Percentiles rank a stretch among this genome's conserved stretches.
These are phyloP conservation scores for Plasmodium gaboni DNA, from an alignment of 169 alveolate species.

Conservation along the genomic window DNA sequence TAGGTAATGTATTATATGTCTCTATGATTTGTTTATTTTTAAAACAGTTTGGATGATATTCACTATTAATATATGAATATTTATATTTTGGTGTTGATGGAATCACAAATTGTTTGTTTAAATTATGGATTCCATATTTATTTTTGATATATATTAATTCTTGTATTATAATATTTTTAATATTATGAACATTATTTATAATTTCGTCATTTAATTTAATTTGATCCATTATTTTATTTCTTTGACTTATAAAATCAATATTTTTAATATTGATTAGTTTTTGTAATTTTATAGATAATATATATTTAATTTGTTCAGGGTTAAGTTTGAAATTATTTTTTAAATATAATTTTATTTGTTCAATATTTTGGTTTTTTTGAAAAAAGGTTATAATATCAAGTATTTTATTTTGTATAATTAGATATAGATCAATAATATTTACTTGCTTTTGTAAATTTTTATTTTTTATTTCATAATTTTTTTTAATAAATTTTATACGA, in stretches of 20 bases:
- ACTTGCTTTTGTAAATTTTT: slow-evolving; percentile 34
- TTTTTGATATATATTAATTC: slow-evolving; percentile 59
- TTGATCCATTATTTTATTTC: slow-evolving; percentile 19
- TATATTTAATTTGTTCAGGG: slow-evolving; percentile 77
- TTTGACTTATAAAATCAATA: slow-evolving; percentile 64
- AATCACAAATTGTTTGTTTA: neutral
- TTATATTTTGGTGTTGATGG: slow-evolving; percentile 33
- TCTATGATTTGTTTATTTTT: neutral
- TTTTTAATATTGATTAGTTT: slow-evolving; percentile 77
- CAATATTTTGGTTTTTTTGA: slow-evolving; percentile 32
- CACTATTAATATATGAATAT: slow-evolving; percentile 34
- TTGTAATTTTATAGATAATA: slow-evolving; percentile 77
- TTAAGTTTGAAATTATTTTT: slow-evolving; percentile 72
- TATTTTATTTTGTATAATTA: slow-evolving; percentile 59
- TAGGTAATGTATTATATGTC: neutral
- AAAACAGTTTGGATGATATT: neutral
- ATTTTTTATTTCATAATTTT: slow-evolving; percentile 41
- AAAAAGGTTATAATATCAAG: slow-evolving; percentile 52
- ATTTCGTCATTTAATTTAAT: slow-evolving; percentile 30
- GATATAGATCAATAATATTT: slow-evolving; percentile 45
- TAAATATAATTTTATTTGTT: slow-evolving; percentile 24
- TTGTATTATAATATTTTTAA: slow-evolving; percentile 64
- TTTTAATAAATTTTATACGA: slow-evolving; percentile 48
- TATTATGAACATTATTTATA: slow-evolving; percentile 38
- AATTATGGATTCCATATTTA: slow-evolving; percentile 38